These are phyloP conservation scores for Rhododendron henanense DNA, from an alignment of 148 eudicot genomes.

Conservation along the genomic window DNA sequence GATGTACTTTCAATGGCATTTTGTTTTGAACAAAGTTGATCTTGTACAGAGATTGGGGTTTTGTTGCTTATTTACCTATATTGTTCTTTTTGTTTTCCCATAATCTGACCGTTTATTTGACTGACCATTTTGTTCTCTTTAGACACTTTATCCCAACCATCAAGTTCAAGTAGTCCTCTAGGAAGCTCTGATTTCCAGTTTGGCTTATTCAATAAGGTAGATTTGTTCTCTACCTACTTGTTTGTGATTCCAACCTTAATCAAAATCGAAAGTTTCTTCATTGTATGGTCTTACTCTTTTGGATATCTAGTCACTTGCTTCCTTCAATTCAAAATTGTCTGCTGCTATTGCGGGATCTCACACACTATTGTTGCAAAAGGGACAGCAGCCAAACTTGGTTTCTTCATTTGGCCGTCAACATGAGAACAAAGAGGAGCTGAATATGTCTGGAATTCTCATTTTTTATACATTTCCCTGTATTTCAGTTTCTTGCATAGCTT, in stretches of 20 bases:
- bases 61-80: too few relatives aligned
- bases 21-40: background rate
- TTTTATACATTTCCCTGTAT: too few relatives aligned
- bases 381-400: conserved; percentile 32
- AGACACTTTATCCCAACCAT: conserved; percentile 48
- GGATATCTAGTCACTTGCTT: conserved; percentile 24
- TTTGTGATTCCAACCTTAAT: background rate
- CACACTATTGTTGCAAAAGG: conserved; percentile 36
- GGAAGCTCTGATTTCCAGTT: conserved; percentile 48
- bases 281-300: background rate
- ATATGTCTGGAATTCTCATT: too few relatives aligned
- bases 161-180: conserved; percentile 36
- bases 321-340: conserved; percentile 24
- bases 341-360: conserved; percentile 31
- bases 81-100: too few relatives aligned
- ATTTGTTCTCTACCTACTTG: background rate
- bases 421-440: conserved; percentile 72
- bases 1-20: background rate
- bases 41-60: background rate
- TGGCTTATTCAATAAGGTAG: conserved; percentile 61
- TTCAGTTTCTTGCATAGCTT: too few relatives aligned
- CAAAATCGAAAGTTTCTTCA: background rate
- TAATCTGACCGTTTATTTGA: too few relatives aligned
- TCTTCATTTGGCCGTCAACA: conserved; percentile 36
- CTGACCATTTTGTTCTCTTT: too few relatives aligned